Conservation (phyloP, 371 early-diverging fungal species). For the Apophysomyces elegans region DNA sequence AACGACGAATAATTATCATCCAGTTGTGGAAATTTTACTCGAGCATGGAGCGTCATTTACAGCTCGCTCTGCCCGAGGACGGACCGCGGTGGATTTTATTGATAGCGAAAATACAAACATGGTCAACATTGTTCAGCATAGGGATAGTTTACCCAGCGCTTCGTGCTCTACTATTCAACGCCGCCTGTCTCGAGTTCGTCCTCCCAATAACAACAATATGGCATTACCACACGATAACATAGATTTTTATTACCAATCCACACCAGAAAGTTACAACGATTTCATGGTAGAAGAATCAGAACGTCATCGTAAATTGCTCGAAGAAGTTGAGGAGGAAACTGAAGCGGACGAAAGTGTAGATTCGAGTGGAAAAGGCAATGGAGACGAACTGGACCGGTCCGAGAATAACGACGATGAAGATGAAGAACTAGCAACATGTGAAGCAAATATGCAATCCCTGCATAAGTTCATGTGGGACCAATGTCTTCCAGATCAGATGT, state of each 20-base stretch:
- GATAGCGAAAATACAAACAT: constrained; percentile 60
- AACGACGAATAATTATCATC: constrained; percentile 79
- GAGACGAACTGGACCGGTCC: too few species aligned
- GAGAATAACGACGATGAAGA: constrained; percentile 14
- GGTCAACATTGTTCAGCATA: constrained; percentile 43
- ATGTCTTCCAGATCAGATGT: constrained; percentile 87
- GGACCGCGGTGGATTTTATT: constrained; percentile 78
- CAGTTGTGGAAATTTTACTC: constrained; percentile 73
- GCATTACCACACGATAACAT: neutral
- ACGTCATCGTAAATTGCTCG: constrained; percentile 18
- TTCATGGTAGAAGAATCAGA: constrained; percentile 37
- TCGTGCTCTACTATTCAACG: neutral
- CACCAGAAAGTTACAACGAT: constrained; percentile 30
- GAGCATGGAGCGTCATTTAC: constrained; percentile 77
- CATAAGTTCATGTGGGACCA: constrained; percentile 78
- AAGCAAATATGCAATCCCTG: constrained; percentile 37
- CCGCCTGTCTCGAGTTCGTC: neutral
- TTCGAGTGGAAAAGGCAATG: neutral
- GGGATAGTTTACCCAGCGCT: neutral
- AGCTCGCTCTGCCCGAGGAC: constrained; percentile 70
- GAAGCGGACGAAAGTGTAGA: neutral
- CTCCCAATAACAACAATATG: neutral
- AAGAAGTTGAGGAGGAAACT: constrained; percentile 11
- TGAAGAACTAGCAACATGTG: constrained; percentile 19
- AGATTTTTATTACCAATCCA: constrained; percentile 36